Evolutionary conservation across 164 flowering plant genomes (phyloP).

Genomic region (Malania oleifera): DNA sequence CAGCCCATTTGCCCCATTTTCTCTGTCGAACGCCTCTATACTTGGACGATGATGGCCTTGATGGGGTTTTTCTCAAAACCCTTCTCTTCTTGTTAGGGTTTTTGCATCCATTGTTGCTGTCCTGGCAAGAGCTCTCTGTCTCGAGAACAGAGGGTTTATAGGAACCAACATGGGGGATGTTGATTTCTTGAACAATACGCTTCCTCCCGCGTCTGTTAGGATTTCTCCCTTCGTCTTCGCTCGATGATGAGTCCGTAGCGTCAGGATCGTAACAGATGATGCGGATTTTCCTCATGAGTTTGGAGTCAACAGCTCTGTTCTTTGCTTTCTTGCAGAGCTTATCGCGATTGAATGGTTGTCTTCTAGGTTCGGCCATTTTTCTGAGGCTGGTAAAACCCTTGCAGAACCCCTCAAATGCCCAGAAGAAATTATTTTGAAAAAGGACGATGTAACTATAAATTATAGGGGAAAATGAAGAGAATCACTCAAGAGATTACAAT

Average conservation of each 20-base stretch:
- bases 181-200: slow-evolving; percentile 45
- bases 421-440: background rate
- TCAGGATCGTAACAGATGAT: slow-evolving; percentile 67
- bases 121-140: slow-evolving; percentile 47
- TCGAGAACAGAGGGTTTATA: slow-evolving; percentile 3
- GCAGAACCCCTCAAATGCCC: slow-evolving; percentile 5
- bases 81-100: slow-evolving; percentile 13
- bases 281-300: slow-evolving; percentile 44
- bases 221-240: slow-evolving; percentile 45
- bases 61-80: slow-evolving; percentile 21
- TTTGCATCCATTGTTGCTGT: slow-evolving; percentile 31
- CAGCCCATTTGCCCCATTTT: slow-evolving; percentile 96
- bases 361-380: slow-evolving; percentile 33
- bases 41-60: slow-evolving; percentile 17
- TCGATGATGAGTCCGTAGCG: slow-evolving; percentile 68
- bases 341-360: slow-evolving; percentile 18
- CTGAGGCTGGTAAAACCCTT: slow-evolving; percentile 12
- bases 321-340: slow-evolving; percentile 21
- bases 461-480: background rate
- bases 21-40: slow-evolving; percentile 74
- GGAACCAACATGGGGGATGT: slow-evolving; percentile 19
- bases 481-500: background rate
- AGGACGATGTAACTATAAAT: background rate
- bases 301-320: slow-evolving; percentile 12
- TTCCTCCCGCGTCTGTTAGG: slow-evolving; percentile 14